Evolutionary conservation across 805 yeast genomes (phyloP).

Genomic region (Tetrapisispora arboricola): DNA sequence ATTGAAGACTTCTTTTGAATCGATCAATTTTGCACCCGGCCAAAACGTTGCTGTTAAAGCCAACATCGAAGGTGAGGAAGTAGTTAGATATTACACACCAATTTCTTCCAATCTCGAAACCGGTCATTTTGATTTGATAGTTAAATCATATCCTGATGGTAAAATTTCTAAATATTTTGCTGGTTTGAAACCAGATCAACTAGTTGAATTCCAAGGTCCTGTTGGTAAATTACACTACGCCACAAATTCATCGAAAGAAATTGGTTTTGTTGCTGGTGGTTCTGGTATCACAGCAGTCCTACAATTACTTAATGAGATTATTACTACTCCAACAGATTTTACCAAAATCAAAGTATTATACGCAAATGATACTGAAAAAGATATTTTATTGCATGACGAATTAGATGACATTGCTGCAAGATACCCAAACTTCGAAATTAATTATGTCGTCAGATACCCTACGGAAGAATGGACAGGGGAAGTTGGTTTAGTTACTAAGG

Average conservation of each 20-base stretch:
- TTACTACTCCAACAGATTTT: constrained; percentile 56
- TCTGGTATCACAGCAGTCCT: constrained; percentile 85
- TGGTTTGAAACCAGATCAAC: constrained; percentile 49
- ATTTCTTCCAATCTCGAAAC: constrained; percentile 58
- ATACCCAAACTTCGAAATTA: constrained; percentile 53
- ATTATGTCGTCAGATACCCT: constrained; percentile 48
- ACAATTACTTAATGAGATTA: constrained; percentile 62
- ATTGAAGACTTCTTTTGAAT: constrained; percentile 48
- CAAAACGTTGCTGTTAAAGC: constrained; percentile 57
- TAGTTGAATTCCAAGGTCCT: constrained; percentile 67
- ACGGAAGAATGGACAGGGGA: constrained; percentile 45
- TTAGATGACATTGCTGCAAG: constrained; percentile 55
- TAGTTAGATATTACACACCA: constrained; percentile 62
- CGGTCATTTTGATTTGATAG: constrained; percentile 68
- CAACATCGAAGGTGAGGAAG: constrained; percentile 28
- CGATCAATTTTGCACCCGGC: constrained; percentile 60
- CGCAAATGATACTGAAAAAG: constrained; percentile 70
- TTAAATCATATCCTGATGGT: constrained; percentile 68
- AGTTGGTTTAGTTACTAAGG: constrained; percentile 50
- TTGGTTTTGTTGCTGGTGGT: constrained; percentile 74
- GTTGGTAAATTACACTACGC: constrained; percentile 59
- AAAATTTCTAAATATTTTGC: constrained; percentile 61
- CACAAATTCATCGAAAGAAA: constrained; percentile 49
- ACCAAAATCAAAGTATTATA: constrained; percentile 54
- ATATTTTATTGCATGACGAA: constrained; percentile 61